These are phyloP conservation scores for Hortaea werneckii DNA, from an alignment of 2,329 filamentous ascomycete species.

Conservation along the genomic window DNA sequence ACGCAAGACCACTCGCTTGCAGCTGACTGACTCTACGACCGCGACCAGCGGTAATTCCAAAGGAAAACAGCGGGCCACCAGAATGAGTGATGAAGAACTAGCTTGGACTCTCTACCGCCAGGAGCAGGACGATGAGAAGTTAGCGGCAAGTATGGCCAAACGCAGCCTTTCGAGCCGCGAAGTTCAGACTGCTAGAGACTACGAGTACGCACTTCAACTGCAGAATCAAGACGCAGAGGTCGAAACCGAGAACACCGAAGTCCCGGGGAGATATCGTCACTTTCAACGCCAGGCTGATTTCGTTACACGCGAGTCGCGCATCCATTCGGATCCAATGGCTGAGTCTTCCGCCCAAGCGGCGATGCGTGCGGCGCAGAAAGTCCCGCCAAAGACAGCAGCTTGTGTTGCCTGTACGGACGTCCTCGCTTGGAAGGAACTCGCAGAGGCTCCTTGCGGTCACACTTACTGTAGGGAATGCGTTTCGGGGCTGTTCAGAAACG, in stretches of 20 bases:
- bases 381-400: not conserved
- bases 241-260: not conserved
- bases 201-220: not conserved
- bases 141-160: not conserved
- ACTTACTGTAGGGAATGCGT: slow-evolving; percentile 42
- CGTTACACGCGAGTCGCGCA: not conserved
- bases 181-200: not conserved
- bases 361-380: not conserved
- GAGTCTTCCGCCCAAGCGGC: not conserved
- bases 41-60: not conserved
- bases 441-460: slow-evolving; percentile 4
- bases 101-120: not conserved
- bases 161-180: not conserved
- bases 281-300: not conserved
- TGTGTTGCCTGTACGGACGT: slow-evolving; percentile 1
- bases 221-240: not conserved
- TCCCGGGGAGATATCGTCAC: not conserved
- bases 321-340: not conserved
- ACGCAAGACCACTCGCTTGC: too few relatives aligned
- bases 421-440: not conserved
- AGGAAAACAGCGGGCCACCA: not conserved
- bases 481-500: slow-evolving; percentile 30
- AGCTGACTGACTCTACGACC: not conserved
- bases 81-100: not conserved
- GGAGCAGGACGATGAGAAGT: not conserved